Evolutionary conservation across 2,329 filamentous ascomycete genomes (phyloP), one percentile per base, ranked within the genome.

Genomic region (Fusarium sterilihyphosum): DNA sequence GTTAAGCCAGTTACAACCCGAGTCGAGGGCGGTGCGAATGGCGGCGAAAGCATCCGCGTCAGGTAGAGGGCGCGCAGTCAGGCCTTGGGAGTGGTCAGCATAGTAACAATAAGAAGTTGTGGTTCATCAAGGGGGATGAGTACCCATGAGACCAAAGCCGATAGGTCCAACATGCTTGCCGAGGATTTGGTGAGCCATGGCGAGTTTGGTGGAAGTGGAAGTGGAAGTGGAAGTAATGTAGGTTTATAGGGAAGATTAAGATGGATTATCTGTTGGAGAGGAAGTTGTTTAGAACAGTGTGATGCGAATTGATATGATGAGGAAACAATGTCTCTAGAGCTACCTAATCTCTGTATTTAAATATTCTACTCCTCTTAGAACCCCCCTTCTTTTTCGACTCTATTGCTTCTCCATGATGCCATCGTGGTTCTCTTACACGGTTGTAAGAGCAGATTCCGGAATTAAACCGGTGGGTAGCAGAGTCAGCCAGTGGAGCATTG

Each of bases 1-100:
- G 74, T 91, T 90, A 87, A 89, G 90, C 66, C 85, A 85, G 64
- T 77, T 74, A 57, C 81, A 82, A 61, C 85, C 83, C 9, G 77
- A 73, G 14, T 79, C 77, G 22, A 91, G 80, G 17, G 89, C 82
- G 41, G 87, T 85, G 73, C 87, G 86, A 80, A 92, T 85, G 35
- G 88, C 86, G 46, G 85, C 85, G 73, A 90, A 88, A 35, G 85
- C 81, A 61, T 85, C 68, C 41, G 86, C 83, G 35, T 79, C 70
- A 14, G 75, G 54, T 20, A 77, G 43, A 56, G 74, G 75, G 6
- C 46, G 52, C 16, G 33, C 26, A 22, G 77, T 78, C 44, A 78
- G 62, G 14, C 77, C 77, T 78, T 20, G 26, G 49, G 56, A 67
- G 68, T 44, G 69, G 61, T 61, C 43, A 61, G 57, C 31, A 22